phyloP scores from a whole-genome alignment of 768 basidiomycete genomes.

The Phallus indusiatus region DNA sequence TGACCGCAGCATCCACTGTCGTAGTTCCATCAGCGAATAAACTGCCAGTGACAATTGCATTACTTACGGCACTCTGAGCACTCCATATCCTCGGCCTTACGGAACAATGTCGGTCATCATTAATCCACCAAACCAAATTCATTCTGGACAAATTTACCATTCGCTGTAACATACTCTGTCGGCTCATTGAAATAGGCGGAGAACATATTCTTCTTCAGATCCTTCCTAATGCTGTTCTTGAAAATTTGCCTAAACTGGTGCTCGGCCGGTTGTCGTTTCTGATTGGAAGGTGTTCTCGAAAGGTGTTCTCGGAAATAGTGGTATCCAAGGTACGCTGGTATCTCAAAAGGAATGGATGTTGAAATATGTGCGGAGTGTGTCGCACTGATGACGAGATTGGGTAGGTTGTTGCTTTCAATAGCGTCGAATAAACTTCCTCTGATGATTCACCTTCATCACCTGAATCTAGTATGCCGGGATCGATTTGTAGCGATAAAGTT shows the following conservation, averaged over 20 bases:
- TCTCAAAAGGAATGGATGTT: slow-evolving; percentile 22
- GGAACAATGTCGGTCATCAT: background rate
- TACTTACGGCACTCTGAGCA: slow-evolving; percentile 82
- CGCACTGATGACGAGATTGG: slow-evolving; percentile 63
- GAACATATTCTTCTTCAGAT: slow-evolving; percentile 91
- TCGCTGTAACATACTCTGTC: slow-evolving; percentile 91
- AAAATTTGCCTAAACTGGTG: slow-evolving; percentile 87
- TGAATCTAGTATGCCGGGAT: slow-evolving; percentile 18
- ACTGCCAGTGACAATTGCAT: slow-evolving; percentile 1
- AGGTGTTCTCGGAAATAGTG: slow-evolving; percentile 47
- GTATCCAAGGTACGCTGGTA: slow-evolving; percentile 59
- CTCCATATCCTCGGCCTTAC: slow-evolving; percentile 90
- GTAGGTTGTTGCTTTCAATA: slow-evolving; percentile 73
- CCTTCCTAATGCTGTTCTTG: slow-evolving; percentile 94
- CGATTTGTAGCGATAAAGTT: background rate
- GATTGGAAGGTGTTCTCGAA: slow-evolving; percentile 51
- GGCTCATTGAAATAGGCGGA: slow-evolving; percentile 92
- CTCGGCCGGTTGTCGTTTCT: slow-evolving; percentile 71
- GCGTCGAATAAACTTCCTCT: slow-evolving; percentile 95
- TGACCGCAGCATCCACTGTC: slow-evolving; percentile 75
- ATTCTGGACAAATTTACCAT: slow-evolving; percentile 45
- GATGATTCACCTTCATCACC: slow-evolving; percentile 36
- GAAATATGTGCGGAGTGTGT: slow-evolving; percentile 34
- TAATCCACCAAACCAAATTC: background rate
- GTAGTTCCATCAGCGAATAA: background rate